phyloP scores from a whole-genome alignment of 106 monocot species.

The Apostasia ramifera region DNA sequence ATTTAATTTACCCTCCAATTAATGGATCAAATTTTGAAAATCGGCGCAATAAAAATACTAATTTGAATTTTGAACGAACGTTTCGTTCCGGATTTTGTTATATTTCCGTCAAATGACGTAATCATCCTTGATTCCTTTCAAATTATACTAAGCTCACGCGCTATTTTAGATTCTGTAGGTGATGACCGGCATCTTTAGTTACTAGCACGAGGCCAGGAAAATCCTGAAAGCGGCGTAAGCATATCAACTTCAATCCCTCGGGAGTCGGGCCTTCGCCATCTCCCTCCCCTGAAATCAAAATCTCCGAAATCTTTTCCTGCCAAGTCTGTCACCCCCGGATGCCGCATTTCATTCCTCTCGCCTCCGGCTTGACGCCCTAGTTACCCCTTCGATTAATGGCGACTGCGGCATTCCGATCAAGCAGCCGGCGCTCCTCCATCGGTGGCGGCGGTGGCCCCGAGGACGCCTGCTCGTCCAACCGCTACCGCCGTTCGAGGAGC shows the following conservation, averaged over 20 bases:
- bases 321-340: too few relatives aligned
- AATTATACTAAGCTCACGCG: not conserved
- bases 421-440: conserved; percentile 13
- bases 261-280: not conserved
- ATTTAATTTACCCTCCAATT: too few relatives aligned
- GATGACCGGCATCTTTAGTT: not conserved
- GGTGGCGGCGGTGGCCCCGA: conserved; percentile 8
- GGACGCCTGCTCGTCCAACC: conserved; percentile 33
- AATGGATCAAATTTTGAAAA: too few relatives aligned
- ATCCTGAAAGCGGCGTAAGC: not conserved
- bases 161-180: not conserved
- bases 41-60: too few relatives aligned
- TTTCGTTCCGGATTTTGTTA: too few relatives aligned
- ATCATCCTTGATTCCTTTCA: not conserved
- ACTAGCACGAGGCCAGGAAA: not conserved
- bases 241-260: conserved; percentile 2
- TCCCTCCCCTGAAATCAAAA: not conserved
- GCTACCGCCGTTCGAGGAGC: conserved; percentile 60
- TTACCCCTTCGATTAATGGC: conserved; percentile 20
- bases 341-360: too few relatives aligned
- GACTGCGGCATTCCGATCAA: conserved; percentile 37
- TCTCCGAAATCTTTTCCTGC: not conserved
- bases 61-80: too few relatives aligned
- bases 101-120: too few relatives aligned
- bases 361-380: too few relatives aligned